Percentiles rank a stretch among this genome's conserved stretches.
phyloP scores from a whole-genome alignment of 2,329 filamentous ascomycete species.

The Pezicula carpinea region DNA sequence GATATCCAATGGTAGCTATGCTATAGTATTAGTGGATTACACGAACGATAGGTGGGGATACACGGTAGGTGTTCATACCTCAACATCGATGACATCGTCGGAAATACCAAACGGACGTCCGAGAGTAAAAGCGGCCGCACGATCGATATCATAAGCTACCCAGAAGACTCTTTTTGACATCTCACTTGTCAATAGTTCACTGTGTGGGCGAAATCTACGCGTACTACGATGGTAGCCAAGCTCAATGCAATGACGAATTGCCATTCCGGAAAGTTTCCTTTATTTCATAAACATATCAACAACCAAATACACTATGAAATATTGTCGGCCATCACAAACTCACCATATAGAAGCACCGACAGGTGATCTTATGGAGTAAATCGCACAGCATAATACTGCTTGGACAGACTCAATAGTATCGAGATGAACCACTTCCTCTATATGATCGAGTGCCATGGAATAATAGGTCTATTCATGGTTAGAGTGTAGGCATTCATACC shows the following conservation, averaged over 20 bases:
- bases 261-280: conserved; percentile 30
- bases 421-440: conserved; percentile 12
- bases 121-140: conserved; percentile 27
- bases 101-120: conserved; percentile 26
- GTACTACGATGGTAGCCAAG: conserved; percentile 31
- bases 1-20: too few species aligned
- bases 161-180: conserved; percentile 30
- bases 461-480: conserved; percentile 12
- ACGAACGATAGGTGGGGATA: too few species aligned
- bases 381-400: conserved; percentile 21
- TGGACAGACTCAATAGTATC: conserved; percentile 24
- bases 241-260: conserved; percentile 31
- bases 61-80: too few species aligned
- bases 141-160: conserved; percentile 31
- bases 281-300: not conserved
- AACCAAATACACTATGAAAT: too few species aligned
- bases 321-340: conserved; percentile 26
- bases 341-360: conserved; percentile 24
- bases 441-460: conserved; percentile 7
- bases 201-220: conserved; percentile 7
- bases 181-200: conserved; percentile 20
- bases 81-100: conserved; percentile 5
- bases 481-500: conserved; percentile 5
- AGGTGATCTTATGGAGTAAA: conserved; percentile 22
- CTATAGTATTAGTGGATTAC: too few species aligned